These are phyloP conservation scores for Globisporangium megalacanthum DNA, from an alignment of 352 stramenopile species.

Conservation along the genomic window DNA sequence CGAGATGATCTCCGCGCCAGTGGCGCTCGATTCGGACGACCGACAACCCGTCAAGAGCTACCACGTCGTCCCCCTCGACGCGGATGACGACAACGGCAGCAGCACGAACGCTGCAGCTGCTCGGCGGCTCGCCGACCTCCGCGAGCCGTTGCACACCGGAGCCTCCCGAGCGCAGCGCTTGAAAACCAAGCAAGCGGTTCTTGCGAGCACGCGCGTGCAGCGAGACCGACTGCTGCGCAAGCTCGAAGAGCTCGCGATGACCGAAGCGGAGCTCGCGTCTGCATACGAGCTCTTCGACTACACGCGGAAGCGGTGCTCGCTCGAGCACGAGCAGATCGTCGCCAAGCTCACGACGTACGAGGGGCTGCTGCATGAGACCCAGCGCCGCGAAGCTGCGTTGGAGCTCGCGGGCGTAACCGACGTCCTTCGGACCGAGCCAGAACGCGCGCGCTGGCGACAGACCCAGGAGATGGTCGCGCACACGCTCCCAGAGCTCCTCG, in stretches of 20 bases:
- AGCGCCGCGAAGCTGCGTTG: constrained; percentile 18
- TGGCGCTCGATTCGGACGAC: constrained; percentile 1
- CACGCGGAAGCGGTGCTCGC: constrained; percentile 29
- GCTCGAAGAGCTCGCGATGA: constrained; percentile 56
- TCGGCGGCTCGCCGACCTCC: constrained; percentile 9
- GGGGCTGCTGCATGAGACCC: constrained; percentile 21
- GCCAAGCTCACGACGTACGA: constrained; percentile 41
- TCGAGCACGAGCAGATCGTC: constrained; percentile 48
- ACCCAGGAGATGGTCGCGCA: constrained; percentile 49
- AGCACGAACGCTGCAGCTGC: neutral
- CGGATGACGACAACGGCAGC: constrained; percentile 11
- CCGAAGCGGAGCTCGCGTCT: constrained; percentile 53
- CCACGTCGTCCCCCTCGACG: constrained; percentile 41
- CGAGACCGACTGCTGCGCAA: constrained; percentile 52
- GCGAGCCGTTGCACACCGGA: constrained; percentile 3
- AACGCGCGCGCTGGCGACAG: constrained; percentile 37
- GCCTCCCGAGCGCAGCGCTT: neutral
- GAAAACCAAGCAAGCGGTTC: constrained; percentile 13
- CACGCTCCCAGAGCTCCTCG: constrained; percentile 45
- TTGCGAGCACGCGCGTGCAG: constrained; percentile 40
- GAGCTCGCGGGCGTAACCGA: constrained; percentile 13
- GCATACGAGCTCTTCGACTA: constrained; percentile 59
- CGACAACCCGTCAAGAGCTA: constrained; percentile 32
- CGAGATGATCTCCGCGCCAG: neutral
- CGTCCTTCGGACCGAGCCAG: constrained; percentile 23